phyloP scores from a whole-genome alignment of 345 rosid genomes.

The Rhizophora apiculata region DNA sequence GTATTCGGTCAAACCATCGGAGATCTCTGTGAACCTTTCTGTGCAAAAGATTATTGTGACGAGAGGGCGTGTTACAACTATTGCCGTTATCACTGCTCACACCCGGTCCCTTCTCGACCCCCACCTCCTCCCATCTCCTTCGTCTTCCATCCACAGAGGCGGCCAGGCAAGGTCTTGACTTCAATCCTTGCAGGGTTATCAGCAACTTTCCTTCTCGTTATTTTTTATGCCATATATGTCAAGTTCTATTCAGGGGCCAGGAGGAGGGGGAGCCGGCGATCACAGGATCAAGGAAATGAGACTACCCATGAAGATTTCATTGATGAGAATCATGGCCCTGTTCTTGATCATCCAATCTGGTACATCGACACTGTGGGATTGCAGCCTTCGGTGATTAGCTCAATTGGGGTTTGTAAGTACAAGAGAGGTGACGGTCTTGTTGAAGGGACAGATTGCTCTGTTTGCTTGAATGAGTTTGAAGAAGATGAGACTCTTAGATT shows the following conservation, averaged over 20 bases:
- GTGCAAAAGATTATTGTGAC: neutral
- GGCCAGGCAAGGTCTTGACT: neutral
- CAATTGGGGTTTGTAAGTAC: slow-evolving; percentile 22
- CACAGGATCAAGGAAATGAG: neutral
- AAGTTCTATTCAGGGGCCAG: slow-evolving; percentile 7
- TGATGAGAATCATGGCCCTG: slow-evolving; percentile 24
- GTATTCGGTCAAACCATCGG: neutral
- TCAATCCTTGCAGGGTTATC: neutral
- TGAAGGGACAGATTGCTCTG: slow-evolving; percentile 26
- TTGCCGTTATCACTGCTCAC: neutral
- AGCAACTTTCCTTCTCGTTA: neutral
- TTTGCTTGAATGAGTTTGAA: slow-evolving; percentile 23
- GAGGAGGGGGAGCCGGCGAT: neutral
- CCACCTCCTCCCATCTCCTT: neutral
- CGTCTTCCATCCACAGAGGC: neutral
- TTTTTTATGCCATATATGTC: neutral
- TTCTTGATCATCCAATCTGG: slow-evolving; percentile 26
- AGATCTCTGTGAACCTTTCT: neutral
- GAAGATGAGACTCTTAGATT: slow-evolving; percentile 24
- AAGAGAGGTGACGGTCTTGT: slow-evolving; percentile 23
- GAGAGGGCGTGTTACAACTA: rapidly evolving
- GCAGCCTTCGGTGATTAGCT: slow-evolving; percentile 21
- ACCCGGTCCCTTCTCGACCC: neutral
- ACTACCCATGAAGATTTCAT: slow-evolving; percentile 15
- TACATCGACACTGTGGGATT: slow-evolving; percentile 23